These are phyloP conservation scores for Tephrocybe sp. DNA, from an alignment of 768 basidiomycete genomes.

Conservation along the genomic window DNA sequence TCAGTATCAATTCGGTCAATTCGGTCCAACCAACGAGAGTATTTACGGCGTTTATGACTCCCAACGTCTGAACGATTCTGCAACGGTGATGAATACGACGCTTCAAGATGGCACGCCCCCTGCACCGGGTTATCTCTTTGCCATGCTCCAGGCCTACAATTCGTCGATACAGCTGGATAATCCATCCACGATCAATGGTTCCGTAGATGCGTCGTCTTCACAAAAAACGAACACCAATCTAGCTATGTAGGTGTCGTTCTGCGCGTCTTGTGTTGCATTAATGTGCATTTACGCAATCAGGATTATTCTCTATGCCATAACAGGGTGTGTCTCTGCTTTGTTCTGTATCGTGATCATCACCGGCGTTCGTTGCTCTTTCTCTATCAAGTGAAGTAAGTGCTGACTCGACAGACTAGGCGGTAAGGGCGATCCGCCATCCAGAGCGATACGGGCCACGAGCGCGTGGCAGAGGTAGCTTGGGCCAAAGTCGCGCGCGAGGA, in stretches of 20 bases:
- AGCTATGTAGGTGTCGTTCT: conserved; percentile 63
- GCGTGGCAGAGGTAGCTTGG: conserved; percentile 36
- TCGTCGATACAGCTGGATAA: conserved; percentile 40
- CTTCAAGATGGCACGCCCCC: conserved; percentile 36
- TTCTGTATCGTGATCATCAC: conserved; percentile 86
- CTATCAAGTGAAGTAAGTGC: neutral
- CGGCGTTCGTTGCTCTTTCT: conserved; percentile 54
- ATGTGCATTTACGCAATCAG: conserved; percentile 31
- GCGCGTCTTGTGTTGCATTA: neutral
- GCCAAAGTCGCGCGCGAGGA: conserved; percentile 77
- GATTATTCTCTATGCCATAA: conserved; percentile 86
- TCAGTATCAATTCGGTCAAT: conserved; percentile 60
- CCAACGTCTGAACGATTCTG: conserved; percentile 57
- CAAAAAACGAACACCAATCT: conserved; percentile 50
- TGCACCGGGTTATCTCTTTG: conserved; percentile 66
- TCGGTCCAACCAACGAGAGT: conserved; percentile 48
- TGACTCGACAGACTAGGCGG: conserved; percentile 46
- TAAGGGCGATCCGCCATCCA: conserved; percentile 83
- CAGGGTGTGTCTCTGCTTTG: conserved; percentile 82
- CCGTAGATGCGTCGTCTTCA: conserved; percentile 16
- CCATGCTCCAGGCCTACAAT: conserved; percentile 65
- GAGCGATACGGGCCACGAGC: conserved; percentile 86
- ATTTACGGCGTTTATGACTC: conserved; percentile 62
- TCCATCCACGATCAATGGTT: conserved; percentile 23
- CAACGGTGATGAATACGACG: conserved; percentile 42